Evolutionary conservation across 768 basidiomycete species (phyloP).

Genomic region (Boletus rubropictus): DNA sequence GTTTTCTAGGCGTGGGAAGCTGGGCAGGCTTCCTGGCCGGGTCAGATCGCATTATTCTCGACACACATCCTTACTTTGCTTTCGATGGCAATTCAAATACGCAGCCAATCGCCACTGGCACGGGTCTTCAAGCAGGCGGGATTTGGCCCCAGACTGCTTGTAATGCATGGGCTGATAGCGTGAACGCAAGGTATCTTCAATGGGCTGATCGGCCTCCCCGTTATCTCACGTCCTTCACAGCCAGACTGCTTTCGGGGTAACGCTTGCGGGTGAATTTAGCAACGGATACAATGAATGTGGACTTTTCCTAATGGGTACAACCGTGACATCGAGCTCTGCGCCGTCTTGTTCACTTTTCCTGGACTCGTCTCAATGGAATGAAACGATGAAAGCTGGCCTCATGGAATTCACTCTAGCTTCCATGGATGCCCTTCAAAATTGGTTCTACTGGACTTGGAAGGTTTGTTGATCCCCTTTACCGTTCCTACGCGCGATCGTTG

Average conservation of each 20-base stretch:
- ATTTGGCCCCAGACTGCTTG: conserved; percentile 50
- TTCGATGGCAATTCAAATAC: conserved; percentile 40
- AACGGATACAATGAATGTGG: conserved; percentile 64
- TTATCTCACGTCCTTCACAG: conserved; percentile 21
- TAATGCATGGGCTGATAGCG: conserved; percentile 48
- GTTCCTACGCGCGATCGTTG: not conserved
- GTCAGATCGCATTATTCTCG: conserved; percentile 55
- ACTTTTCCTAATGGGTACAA: conserved; percentile 38
- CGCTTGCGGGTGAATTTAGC: conserved; percentile 73
- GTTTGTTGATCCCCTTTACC: conserved; percentile 20
- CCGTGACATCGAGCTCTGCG: conserved; percentile 23
- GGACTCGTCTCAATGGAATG: conserved; percentile 50
- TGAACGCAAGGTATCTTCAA: conserved; percentile 39
- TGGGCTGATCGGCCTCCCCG: not conserved
- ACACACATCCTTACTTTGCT: conserved; percentile 66
- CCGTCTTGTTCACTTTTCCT: conserved; percentile 38
- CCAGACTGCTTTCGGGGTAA: conserved; percentile 58
- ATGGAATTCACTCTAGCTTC: conserved; percentile 46
- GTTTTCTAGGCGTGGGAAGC: conserved; percentile 41
- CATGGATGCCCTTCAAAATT: conserved; percentile 66
- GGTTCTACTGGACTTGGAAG: conserved; percentile 82
- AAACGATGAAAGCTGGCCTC: conserved; percentile 46
- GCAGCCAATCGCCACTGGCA: conserved; percentile 31
- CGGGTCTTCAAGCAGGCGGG: conserved; percentile 35
- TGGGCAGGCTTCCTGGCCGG: conserved; percentile 53